phyloP scores from a whole-genome alignment of 805 yeast genomes.

The Yamadazyma paraphyllophila region DNA sequence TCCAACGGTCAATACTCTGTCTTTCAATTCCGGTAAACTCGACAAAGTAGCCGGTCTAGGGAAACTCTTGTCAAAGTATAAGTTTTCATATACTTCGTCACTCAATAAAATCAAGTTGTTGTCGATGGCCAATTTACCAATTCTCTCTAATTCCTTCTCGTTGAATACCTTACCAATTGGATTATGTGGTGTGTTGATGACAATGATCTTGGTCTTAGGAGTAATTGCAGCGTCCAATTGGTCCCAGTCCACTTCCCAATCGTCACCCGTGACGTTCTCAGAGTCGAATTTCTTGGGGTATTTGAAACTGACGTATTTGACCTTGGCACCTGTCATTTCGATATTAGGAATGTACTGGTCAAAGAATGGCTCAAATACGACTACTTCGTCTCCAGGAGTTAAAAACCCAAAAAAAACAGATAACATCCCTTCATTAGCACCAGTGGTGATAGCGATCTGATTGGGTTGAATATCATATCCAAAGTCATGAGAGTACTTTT shows the following conservation, averaged over 20 bases:
- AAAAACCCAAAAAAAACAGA: slow-evolving; percentile 82
- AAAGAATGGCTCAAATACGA: slow-evolving; percentile 95
- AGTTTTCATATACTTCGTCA: slow-evolving; percentile 94
- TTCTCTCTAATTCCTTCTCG: slow-evolving; percentile 64
- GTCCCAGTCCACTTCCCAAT: slow-evolving; percentile 83
- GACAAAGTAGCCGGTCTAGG: slow-evolving; percentile 81
- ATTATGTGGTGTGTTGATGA: slow-evolving; percentile 92
- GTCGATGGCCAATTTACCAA: slow-evolving; percentile 82
- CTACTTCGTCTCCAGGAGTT: slow-evolving; percentile 88
- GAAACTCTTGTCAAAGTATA: slow-evolving; percentile 66
- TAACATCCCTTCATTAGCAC: slow-evolving; percentile 95
- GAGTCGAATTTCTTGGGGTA: slow-evolving; percentile 72
- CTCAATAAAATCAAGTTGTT: slow-evolving; percentile 80
- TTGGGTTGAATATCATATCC: slow-evolving; percentile 53
- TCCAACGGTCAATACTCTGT: slow-evolving; percentile 85
- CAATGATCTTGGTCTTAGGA: slow-evolving; percentile 77
- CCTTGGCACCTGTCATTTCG: slow-evolving; percentile 90
- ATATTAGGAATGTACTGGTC: slow-evolving; percentile 96
- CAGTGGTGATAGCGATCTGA: slow-evolving; percentile 84
- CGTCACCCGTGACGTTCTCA: slow-evolving; percentile 70
- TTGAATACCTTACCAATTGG: slow-evolving; percentile 92
- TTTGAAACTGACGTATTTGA: slow-evolving; percentile 79
- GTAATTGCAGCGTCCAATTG: slow-evolving; percentile 72
- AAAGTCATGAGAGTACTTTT: slow-evolving; percentile 67
- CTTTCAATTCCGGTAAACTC: slow-evolving; percentile 64